Percentiles rank a stretch among this genome's conserved stretches.
Conservation (phyloP, 2,329 filamentous ascomycete species). For the Helotiales sp. region DNA sequence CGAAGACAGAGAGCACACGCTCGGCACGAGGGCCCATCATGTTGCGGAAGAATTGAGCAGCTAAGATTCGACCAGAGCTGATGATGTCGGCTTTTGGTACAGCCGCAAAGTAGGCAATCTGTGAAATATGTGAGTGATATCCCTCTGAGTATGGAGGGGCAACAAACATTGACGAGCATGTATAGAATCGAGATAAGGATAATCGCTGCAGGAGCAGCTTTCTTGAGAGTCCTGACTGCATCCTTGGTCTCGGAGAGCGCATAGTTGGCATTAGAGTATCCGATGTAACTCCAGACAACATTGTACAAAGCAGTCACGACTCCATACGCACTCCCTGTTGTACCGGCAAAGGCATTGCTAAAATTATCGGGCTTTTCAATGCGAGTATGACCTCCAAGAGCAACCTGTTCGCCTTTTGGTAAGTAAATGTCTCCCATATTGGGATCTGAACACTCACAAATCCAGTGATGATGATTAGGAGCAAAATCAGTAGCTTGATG, state of each 20-base stretch:
- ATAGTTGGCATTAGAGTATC: constrained; percentile 70
- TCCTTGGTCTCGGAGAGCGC: constrained; percentile 65
- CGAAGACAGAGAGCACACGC: constrained; percentile 62
- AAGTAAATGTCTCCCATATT: not conserved
- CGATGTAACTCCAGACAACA: constrained; percentile 70
- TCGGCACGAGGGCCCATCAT: constrained; percentile 55
- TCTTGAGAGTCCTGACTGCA: constrained; percentile 63
- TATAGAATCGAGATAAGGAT: constrained; percentile 60
- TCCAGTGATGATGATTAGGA: constrained; percentile 64
- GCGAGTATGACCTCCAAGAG: constrained; percentile 60
- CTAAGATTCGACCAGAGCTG: constrained; percentile 50
- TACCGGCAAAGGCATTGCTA: constrained; percentile 62
- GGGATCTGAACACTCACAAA: constrained; percentile 40
- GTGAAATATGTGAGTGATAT: not conserved
- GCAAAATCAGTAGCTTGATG: constrained; percentile 65
- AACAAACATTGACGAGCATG: constrained; percentile 57
- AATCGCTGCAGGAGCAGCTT: constrained; percentile 63
- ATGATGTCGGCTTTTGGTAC: constrained; percentile 55
- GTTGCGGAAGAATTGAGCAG: constrained; percentile 56
- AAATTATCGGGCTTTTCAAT: constrained; percentile 65
- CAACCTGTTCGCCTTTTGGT: constrained; percentile 31
- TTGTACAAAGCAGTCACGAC: constrained; percentile 71
- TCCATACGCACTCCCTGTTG: constrained; percentile 61
- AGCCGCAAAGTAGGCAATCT: constrained; percentile 63
- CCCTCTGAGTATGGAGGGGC: not conserved